phyloP scores from a whole-genome alignment of 371 early-diverging fungal genomes.

The Dichotomocladium elegans region DNA sequence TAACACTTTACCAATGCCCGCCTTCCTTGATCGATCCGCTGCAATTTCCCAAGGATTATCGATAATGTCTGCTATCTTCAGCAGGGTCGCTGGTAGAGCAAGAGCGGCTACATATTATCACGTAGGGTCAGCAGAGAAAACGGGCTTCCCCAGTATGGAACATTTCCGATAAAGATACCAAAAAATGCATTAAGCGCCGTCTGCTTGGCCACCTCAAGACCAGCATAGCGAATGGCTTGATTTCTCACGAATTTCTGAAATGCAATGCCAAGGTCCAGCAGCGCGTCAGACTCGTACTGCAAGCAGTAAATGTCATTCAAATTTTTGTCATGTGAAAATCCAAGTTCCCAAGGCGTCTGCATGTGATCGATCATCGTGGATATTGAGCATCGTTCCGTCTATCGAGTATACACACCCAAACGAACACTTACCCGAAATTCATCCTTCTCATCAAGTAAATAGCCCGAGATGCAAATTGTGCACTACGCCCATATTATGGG shows the following conservation, averaged over 20 bases:
- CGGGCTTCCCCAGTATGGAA: no score
- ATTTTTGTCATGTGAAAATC: conserved; percentile 30
- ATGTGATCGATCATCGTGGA: no score
- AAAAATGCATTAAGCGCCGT: conserved; percentile 80
- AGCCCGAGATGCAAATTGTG: conserved; percentile 64
- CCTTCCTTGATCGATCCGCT: conserved; percentile 83
- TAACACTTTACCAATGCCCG: conserved; percentile 58
- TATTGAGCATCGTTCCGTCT: no score
- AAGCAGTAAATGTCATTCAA: conserved; percentile 56
- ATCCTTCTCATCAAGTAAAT: conserved; percentile 40
- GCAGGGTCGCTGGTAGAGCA: conserved; percentile 63
- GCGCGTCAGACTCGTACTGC: conserved; percentile 75
- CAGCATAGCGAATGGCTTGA: conserved; percentile 79
- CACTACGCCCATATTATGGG: conserved; percentile 22
- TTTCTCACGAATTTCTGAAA: conserved; percentile 75
- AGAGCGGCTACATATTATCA: conserved; percentile 63
- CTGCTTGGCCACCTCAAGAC: conserved; percentile 81
- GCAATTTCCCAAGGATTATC: conserved; percentile 95
- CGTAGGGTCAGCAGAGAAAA: no score
- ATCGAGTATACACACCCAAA: not conserved
- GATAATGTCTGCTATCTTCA: conserved; percentile 53
- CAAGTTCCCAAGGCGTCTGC: conserved; percentile 52
- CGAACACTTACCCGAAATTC: conserved; percentile 28
- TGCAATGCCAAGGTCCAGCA: conserved; percentile 77
- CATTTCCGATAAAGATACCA: conserved; percentile 29